A percentile compares a stretch with the other conserved stretches of the same genome.
phyloP scores from a whole-genome alignment of 768 basidiomycete species.

The Pisolithus albus region DNA sequence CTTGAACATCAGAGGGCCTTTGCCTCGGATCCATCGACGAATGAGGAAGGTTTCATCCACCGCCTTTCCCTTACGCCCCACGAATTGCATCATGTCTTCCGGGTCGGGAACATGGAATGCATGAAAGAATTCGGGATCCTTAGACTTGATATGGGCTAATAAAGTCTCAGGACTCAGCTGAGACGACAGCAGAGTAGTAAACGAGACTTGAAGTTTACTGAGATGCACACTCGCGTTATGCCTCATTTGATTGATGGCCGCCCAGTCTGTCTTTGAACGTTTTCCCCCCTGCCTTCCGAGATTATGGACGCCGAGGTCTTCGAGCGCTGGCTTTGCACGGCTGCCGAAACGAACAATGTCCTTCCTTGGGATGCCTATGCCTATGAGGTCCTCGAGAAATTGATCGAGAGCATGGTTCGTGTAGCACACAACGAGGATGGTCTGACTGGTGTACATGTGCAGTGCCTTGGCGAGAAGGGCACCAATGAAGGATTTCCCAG shows the following conservation, averaged over 20 bases:
- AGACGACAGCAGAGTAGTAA: constrained; percentile 21
- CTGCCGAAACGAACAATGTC: constrained; percentile 54
- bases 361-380: constrained; percentile 45
- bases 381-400: constrained; percentile 55
- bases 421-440: constrained; percentile 63
- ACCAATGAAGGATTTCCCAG: constrained; percentile 71
- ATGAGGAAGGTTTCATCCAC: constrained; percentile 38
- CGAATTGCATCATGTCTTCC: constrained; percentile 38
- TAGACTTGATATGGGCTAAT: constrained; percentile 45
- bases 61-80: constrained; percentile 34
- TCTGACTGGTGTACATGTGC: constrained; percentile 41
- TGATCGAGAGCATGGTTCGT: constrained; percentile 74
- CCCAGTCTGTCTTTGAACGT: constrained; percentile 33
- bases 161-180: constrained; percentile 25
- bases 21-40: constrained; percentile 39
- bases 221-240: constrained; percentile 3
- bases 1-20: constrained; percentile 38
- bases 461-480: constrained; percentile 57
- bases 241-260: constrained; percentile 36
- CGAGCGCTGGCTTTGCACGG: constrained; percentile 45
- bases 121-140: constrained; percentile 36
- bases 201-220: constrained; percentile 22
- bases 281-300: constrained; percentile 9
- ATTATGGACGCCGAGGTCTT: constrained; percentile 41
- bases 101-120: constrained; percentile 39